Percentiles rank a stretch among this genome's conserved stretches.
phyloP scores from a whole-genome alignment of 768 basidiomycete species.

The Russula ochroleuca region DNA sequence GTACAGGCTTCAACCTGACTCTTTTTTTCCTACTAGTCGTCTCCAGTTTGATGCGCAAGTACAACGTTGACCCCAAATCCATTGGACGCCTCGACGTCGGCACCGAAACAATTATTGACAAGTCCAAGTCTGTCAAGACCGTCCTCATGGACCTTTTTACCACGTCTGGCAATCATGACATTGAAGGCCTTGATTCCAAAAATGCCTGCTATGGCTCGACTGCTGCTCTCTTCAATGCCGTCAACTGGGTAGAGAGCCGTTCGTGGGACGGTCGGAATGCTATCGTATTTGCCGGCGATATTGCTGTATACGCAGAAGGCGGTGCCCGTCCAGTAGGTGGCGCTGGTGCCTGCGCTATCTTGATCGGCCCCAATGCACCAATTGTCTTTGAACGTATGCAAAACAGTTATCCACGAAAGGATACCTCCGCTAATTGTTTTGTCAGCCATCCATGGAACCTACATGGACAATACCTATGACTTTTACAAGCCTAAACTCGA shows the following conservation, averaged over 20 bases:
- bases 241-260: slow-evolving; percentile 96
- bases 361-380: slow-evolving; percentile 95
- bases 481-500: slow-evolving; percentile 98
- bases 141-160: slow-evolving; percentile 98
- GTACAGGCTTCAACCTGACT: slow-evolving; percentile 15
- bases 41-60: slow-evolving; percentile 84
- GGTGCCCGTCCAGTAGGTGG: slow-evolving; percentile 93
- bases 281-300: slow-evolving; percentile 94
- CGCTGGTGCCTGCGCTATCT: slow-evolving; percentile 90
- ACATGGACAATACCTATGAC: slow-evolving; percentile 98
- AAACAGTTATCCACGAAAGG: background rate
- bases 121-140: slow-evolving; percentile 98
- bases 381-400: slow-evolving; percentile 89
- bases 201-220: slow-evolving; percentile 99
- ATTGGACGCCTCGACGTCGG: slow-evolving; percentile 98
- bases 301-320: slow-evolving; percentile 97
- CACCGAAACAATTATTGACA: slow-evolving; percentile 99
- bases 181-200: slow-evolving; percentile 98
- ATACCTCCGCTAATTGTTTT: slow-evolving; percentile 8
- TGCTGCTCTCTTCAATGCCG: slow-evolving; percentile 95
- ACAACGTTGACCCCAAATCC: slow-evolving; percentile 91
- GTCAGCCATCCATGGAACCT: slow-evolving; percentile 88
- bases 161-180: slow-evolving; percentile 87
- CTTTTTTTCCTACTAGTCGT: slow-evolving; percentile 52
- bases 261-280: slow-evolving; percentile 98